Percentiles rank a stretch among this genome's conserved stretches.
phyloP scores from a whole-genome alignment of 2,329 filamentous ascomycete genomes.

The Aspergillus viridinutans region DNA sequence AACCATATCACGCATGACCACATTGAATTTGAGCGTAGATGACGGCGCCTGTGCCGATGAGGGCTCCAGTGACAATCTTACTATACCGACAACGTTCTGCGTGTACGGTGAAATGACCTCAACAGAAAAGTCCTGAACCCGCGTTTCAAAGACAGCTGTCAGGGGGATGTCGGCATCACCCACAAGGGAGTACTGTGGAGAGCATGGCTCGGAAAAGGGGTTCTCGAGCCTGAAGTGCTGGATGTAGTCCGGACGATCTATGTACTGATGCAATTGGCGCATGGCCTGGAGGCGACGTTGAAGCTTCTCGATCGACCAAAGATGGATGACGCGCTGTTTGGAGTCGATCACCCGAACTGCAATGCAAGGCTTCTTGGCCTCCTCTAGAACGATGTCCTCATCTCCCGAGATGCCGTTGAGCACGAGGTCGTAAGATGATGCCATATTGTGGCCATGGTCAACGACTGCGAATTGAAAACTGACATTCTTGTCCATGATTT shows the following conservation, averaged over 20 bases:
- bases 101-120: constrained; percentile 93
- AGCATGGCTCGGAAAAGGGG: constrained; percentile 84
- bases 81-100: constrained; percentile 80
- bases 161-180: constrained; percentile 92
- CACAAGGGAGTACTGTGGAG: constrained; percentile 87
- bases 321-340: constrained; percentile 74
- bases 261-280: constrained; percentile 95
- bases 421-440: constrained; percentile 94
- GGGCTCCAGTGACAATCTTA: constrained; percentile 86
- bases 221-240: constrained; percentile 91
- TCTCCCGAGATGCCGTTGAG: constrained; percentile 85
- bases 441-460: constrained; percentile 80
- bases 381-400: constrained; percentile 76
- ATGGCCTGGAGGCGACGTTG: constrained; percentile 82
- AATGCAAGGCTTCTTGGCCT: constrained; percentile 81
- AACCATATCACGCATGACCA: constrained; percentile 93
- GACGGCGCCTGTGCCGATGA: constrained; percentile 89
- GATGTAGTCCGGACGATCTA: constrained; percentile 90
- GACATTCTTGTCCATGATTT: constrained; percentile 87
- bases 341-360: constrained; percentile 89
- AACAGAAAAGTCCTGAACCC: constrained; percentile 88
- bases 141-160: constrained; percentile 86
- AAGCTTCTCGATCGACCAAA: constrained; percentile 94
- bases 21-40: constrained; percentile 94
- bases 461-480: constrained; percentile 94